A percentile compares a stretch with the other conserved stretches of the same genome.
Evolutionary conservation across 441 rosid species (phyloP).

Genomic region (Eutrema salsugineum): DNA sequence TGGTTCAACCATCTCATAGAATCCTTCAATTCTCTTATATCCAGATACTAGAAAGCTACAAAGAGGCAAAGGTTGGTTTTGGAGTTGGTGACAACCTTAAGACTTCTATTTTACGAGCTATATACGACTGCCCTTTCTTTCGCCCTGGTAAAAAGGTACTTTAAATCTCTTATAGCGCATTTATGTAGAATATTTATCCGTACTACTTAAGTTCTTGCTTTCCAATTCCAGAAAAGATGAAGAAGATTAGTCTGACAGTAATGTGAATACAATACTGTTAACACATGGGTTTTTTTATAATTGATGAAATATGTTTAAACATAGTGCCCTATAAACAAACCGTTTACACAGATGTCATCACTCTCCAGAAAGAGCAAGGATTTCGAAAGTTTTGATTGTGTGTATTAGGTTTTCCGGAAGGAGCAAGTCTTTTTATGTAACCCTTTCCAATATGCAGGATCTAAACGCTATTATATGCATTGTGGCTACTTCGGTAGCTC

Average conservation of each 20-base stretch:
- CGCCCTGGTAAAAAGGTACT: conserved; percentile 70
- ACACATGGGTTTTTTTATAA: not conserved
- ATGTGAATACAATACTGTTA: not conserved
- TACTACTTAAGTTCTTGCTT: not conserved
- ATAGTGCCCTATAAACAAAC: not conserved
- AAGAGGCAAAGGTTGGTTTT: conserved; percentile 91
- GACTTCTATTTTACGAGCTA: conserved; percentile 63
- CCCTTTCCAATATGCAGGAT: conserved; percentile 39
- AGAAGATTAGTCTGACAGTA: not conserved
- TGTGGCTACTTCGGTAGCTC: conserved; percentile 54
- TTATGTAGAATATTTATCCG: not conserved
- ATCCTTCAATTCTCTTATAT: conserved; percentile 8
- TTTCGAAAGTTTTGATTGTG: not conserved
- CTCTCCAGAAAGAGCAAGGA: not conserved
- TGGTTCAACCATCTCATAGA: not conserved
- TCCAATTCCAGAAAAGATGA: not conserved
- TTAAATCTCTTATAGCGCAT: not conserved
- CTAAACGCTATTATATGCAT: conserved; percentile 64
- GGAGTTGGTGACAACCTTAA: conserved; percentile 71
- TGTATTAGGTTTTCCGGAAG: not conserved
- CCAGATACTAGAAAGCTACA: conserved; percentile 64
- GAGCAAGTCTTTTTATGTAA: not conserved
- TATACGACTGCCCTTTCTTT: conserved; percentile 86
- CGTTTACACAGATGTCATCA: not conserved
- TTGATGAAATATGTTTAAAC: not conserved